Percentiles rank a stretch among this genome's conserved stretches.
Evolutionary conservation across 2,329 filamentous ascomycete species (phyloP).

Genomic region (Talaromyces pinophilus): DNA sequence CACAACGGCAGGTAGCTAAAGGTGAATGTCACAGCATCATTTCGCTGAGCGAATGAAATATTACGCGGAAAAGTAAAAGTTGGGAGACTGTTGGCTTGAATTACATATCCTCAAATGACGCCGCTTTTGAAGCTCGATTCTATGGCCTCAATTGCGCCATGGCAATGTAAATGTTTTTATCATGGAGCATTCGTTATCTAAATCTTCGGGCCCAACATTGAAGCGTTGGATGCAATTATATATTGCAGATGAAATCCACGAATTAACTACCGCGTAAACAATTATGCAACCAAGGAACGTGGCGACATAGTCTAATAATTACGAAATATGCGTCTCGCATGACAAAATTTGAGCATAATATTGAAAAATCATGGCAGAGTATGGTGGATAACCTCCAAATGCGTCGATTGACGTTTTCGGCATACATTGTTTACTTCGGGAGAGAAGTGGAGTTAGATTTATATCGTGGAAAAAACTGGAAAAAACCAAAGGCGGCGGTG

Average conservation of each 20-base stretch:
- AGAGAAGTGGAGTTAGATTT: not conserved
- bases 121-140: not conserved
- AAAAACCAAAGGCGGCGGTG: not conserved
- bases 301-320: not conserved
- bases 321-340: not conserved
- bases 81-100: not conserved
- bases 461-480: not conserved
- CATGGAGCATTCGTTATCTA: not conserved
- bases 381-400: not conserved
- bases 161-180: not conserved
- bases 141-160: not conserved
- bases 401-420: not conserved
- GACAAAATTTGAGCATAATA: not conserved
- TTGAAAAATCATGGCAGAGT: not conserved
- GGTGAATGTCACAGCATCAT: not conserved
- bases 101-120: not conserved
- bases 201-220: not conserved
- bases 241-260: not conserved
- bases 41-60: not conserved
- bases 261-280: not conserved
- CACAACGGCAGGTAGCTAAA: not conserved
- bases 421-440: not conserved
- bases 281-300: not conserved
- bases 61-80: not conserved
- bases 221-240: not conserved